Evolutionary conservation across 2,329 filamentous ascomycete species (phyloP).

Genomic region (Ophiostoma quercus): DNA sequence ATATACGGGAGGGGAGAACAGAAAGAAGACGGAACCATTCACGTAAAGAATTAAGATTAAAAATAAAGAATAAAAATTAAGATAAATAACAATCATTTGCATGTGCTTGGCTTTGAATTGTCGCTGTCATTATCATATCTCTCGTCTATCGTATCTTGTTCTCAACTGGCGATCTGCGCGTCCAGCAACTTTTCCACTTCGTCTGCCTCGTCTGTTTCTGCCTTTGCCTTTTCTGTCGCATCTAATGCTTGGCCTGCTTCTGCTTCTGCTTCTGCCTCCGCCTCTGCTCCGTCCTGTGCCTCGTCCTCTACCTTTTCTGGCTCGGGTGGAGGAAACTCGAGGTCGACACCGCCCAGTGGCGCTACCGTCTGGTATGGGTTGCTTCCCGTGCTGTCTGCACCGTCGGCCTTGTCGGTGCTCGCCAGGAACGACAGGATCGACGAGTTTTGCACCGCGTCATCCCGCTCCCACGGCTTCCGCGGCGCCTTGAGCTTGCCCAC

Average conservation of each 20-base stretch:
- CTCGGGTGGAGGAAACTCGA: constrained; percentile 34
- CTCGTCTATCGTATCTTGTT: background rate
- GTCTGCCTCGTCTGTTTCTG: background rate
- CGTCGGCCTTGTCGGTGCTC: background rate
- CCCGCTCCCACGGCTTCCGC: constrained; percentile 68
- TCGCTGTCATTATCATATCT: background rate
- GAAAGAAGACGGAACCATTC: constrained; percentile 21
- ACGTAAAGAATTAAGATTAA: constrained; percentile 23
- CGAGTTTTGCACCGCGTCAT: constrained; percentile 12
- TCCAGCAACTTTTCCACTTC: constrained; percentile 5
- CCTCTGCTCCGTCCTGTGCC: background rate
- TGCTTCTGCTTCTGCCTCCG: background rate
- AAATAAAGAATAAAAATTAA: constrained; percentile 13
- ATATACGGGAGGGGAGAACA: constrained; percentile 28
- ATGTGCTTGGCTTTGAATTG: background rate
- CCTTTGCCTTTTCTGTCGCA: background rate
- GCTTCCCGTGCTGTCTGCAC: background rate
- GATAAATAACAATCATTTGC: background rate
- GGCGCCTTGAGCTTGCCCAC: constrained; percentile 46
- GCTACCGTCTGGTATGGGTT: constrained; percentile 22
- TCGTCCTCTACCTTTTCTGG: background rate
- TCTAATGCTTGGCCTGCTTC: background rate
- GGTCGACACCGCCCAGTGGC: constrained; percentile 28
- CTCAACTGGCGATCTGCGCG: background rate
- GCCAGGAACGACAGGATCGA: constrained; percentile 11